Evolutionary conservation across 2,329 filamentous ascomycete genomes (phyloP).

Genomic region (Orbilia brochopaga): DNA sequence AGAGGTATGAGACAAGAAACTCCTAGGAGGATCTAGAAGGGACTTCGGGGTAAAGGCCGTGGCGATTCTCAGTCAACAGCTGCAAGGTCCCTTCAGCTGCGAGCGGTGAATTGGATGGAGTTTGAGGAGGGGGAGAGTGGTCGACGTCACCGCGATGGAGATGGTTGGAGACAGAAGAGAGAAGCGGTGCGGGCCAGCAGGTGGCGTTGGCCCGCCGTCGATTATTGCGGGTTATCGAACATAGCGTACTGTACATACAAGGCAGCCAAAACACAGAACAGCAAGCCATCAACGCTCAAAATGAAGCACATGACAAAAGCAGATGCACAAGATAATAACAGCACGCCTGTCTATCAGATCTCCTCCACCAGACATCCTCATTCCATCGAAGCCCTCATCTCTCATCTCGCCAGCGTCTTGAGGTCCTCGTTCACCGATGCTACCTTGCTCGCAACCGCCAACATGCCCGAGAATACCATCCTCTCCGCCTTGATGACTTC

Average conservation of each 20-base stretch:
- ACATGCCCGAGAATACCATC: constrained; percentile 47
- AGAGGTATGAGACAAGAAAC: too few species aligned
- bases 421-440: constrained; percentile 41
- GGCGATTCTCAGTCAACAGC: too few species aligned
- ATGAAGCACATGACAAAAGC: not conserved
- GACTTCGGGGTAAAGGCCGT: too few species aligned
- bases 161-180: not conserved
- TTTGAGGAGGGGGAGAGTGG: not conserved
- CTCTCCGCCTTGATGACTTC: constrained; percentile 57
- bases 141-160: not conserved
- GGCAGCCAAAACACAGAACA: not conserved
- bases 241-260: not conserved
- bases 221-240: too few species aligned
- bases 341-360: not conserved
- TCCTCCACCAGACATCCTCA: not conserved
- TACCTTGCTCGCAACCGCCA: constrained; percentile 46
- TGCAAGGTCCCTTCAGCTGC: too few species aligned
- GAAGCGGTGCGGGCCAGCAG: not conserved
- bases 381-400: too few species aligned
- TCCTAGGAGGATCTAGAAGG: too few species aligned
- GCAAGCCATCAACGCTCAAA: not conserved
- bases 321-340: not conserved
- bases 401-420: constrained; percentile 32
- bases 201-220: not conserved
- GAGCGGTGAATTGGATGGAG: too few species aligned